Evolutionary conservation across 1,284 basidiomycete genomes (phyloP).

Genomic region (Ceratobasidium sp.): DNA sequence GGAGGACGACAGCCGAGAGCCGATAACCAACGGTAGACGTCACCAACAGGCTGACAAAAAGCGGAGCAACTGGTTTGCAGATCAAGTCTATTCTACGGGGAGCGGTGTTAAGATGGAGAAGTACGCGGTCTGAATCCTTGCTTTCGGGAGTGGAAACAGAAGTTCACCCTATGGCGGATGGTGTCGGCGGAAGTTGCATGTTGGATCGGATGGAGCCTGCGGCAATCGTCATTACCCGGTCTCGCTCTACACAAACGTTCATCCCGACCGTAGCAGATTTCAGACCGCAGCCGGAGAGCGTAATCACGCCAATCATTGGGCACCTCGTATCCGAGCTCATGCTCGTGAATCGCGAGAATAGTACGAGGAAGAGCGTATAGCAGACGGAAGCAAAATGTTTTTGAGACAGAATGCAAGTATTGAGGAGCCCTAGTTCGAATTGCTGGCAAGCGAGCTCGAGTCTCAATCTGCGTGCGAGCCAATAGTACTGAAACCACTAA

Average conservation of each 20-base stretch:
- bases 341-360: slow-evolving; percentile 51
- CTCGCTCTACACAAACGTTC: slow-evolving; percentile 67
- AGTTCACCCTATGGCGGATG: no score
- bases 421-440: slow-evolving; percentile 54
- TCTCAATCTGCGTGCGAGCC: slow-evolving; percentile 62
- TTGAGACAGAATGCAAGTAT: slow-evolving; percentile 60
- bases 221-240: slow-evolving; percentile 63
- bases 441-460: slow-evolving; percentile 58
- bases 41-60: slow-evolving; percentile 65
- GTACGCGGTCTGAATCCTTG: slow-evolving; percentile 31
- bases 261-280: slow-evolving; percentile 63
- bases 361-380: slow-evolving; percentile 59
- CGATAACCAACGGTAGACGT: slow-evolving; percentile 58
- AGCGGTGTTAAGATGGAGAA: slow-evolving; percentile 59
- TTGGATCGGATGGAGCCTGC: slow-evolving; percentile 53
- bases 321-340: slow-evolving; percentile 51
- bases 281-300: slow-evolving; percentile 59
- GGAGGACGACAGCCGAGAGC: slow-evolving; percentile 56
- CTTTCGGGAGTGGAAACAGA: no score
- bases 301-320: slow-evolving; percentile 60
- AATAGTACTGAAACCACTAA: slow-evolving; percentile 50
- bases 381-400: slow-evolving; percentile 60
- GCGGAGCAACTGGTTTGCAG: slow-evolving; percentile 67
- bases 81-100: slow-evolving; percentile 67
- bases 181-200: background rate